Conservation (phyloP, 345 rosid species). For the thale cress (Arabidopsis thaliana) region TAIR10.1 NC_003075.7:14213501-14214000, state of each 20-base stretch:
- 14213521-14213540: not conserved
- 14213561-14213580: constrained; percentile 18
- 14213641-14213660: constrained; percentile 2
- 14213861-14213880: constrained; percentile 10
- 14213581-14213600: not conserved
- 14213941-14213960: constrained; percentile 36
- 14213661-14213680: not conserved
- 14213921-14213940: not conserved
- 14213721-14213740: not conserved
- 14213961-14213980: constrained; percentile 31
- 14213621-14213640: constrained; percentile 14
- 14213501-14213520: constrained; percentile 78
- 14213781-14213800: constrained; percentile 1
- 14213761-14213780: constrained; percentile 20
- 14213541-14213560: not conserved
- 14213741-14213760: not conserved
- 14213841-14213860: not conserved
- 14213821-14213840: not conserved
- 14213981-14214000: constrained; percentile 27
- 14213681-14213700: not conserved
- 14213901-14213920: not conserved
- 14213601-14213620: not conserved
- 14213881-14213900: constrained; percentile 20
- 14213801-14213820: constrained; percentile 1
- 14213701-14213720: too few relatives aligned